Evolutionary conservation across 2,329 filamentous ascomycete genomes (phyloP).

Genomic region (Aspergillus amoenus): DNA sequence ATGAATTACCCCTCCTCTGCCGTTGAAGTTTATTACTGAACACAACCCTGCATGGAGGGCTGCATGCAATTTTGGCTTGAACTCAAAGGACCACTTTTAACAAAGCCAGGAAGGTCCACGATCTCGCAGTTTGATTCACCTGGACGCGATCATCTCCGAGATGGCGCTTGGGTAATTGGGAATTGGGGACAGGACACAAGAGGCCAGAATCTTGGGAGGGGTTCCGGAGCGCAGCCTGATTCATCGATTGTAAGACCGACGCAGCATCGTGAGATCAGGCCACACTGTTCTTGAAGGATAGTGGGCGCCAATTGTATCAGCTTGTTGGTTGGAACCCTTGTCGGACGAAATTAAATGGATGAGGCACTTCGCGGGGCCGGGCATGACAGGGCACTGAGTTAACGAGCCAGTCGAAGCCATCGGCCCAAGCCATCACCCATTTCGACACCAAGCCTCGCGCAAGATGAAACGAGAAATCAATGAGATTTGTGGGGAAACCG

Average conservation of each 20-base stretch:
- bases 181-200: not conserved
- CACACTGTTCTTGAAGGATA: not conserved
- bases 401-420: not conserved
- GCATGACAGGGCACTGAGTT: not conserved
- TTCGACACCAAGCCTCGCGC: slow-evolving; percentile 7
- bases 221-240: not conserved
- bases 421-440: not conserved
- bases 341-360: slow-evolving; percentile 2
- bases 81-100: slow-evolving; percentile 1
- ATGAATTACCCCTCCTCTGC: not conserved
- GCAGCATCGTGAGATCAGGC: not conserved
- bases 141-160: not conserved
- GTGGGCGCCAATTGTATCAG: not conserved
- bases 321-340: not conserved
- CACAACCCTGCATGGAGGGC: slow-evolving; percentile 3
- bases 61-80: slow-evolving; percentile 4
- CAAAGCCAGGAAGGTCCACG: not conserved
- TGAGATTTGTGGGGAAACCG: slow-evolving; percentile 3
- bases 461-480: slow-evolving; percentile 7
- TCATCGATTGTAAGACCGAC: not conserved
- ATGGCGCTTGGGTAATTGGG: not conserved
- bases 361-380: not conserved
- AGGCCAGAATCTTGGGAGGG: not conserved
- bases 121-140: not conserved
- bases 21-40: slow-evolving; percentile 7